phyloP scores from a whole-genome alignment of 129 eudicot species.

The Flaveria robusta region DNA sequence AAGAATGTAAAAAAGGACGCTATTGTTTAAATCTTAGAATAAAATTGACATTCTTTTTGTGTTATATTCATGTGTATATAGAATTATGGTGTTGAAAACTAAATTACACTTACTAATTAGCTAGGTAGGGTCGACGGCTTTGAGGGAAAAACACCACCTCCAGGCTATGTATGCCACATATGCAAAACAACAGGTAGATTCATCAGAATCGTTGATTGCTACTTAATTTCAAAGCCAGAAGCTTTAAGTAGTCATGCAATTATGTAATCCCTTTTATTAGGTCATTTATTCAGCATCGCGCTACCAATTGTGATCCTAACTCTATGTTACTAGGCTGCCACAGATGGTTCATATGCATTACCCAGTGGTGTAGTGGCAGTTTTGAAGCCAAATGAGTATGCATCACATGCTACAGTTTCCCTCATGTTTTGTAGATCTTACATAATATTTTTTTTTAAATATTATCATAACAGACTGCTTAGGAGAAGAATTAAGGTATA shows the following conservation, averaged over 20 bases:
- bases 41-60: not conserved
- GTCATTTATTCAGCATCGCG: conserved; percentile 95
- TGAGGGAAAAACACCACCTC: conserved; percentile 88
- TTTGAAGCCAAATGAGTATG: conserved; percentile 90
- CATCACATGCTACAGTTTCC: not conserved
- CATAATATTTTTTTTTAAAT: not conserved
- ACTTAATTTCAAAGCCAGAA: not conserved
- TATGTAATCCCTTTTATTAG: conserved; percentile 41
- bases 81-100: too few species aligned
- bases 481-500: conserved; percentile 86
- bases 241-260: not conserved
- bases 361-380: conserved; percentile 90
- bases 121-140: conserved; percentile 63
- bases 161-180: conserved; percentile 89
- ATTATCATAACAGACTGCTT: conserved; percentile 69
- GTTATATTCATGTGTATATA: conserved; percentile 21
- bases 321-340: too few species aligned
- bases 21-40: not conserved
- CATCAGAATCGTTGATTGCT: conserved; percentile 13
- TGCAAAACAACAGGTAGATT: conserved; percentile 91
- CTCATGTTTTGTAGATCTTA: not conserved
- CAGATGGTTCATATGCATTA: conserved; percentile 92
- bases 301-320: conserved; percentile 96
- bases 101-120: too few species aligned
- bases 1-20: too few species aligned